phyloP scores from a whole-genome alignment of 768 basidiomycete species.

The Boletus reticulatus region DNA sequence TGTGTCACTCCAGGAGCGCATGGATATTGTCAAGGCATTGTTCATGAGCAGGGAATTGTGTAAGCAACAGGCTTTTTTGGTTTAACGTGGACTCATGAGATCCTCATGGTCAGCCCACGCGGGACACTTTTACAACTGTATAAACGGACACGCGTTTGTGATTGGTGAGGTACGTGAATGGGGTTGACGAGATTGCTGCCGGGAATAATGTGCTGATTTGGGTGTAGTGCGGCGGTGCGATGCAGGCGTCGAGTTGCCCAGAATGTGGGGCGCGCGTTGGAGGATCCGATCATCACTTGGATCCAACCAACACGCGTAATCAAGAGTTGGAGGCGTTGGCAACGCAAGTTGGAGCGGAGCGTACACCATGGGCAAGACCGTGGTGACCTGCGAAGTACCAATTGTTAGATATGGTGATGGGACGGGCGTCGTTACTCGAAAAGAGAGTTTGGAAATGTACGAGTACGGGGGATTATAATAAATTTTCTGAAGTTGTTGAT shows the following conservation, averaged over 20 bases:
- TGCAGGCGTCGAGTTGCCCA: constrained; percentile 45
- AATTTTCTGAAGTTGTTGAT: too few species aligned
- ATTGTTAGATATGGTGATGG: not conserved
- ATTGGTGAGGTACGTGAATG: constrained; percentile 47
- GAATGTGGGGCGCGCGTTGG: constrained; percentile 59
- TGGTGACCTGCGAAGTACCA: constrained; percentile 3
- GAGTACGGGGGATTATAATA: too few species aligned
- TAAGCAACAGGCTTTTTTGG: constrained; percentile 16
- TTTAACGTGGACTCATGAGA: not conserved
- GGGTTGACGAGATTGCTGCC: too few species aligned
- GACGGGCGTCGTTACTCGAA: too few species aligned
- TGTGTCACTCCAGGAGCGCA: constrained; percentile 53
- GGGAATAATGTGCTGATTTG: not conserved
- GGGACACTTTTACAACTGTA: constrained; percentile 50
- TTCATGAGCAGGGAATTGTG: constrained; percentile 34
- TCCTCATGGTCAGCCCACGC: constrained; percentile 27
- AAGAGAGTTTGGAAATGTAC: too few species aligned
- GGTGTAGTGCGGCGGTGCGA: constrained; percentile 58
- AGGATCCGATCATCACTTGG: constrained; percentile 42
- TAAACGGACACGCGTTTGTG: constrained; percentile 61
- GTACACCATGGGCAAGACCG: constrained; percentile 30
- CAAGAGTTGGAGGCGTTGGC: constrained; percentile 48
- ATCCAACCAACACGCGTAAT: constrained; percentile 42
- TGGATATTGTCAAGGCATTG: constrained; percentile 47
- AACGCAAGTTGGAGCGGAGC: constrained; percentile 24